phyloP scores from a whole-genome alignment of 2,329 filamentous ascomycete species.

The Ophiostoma piceae region DNA sequence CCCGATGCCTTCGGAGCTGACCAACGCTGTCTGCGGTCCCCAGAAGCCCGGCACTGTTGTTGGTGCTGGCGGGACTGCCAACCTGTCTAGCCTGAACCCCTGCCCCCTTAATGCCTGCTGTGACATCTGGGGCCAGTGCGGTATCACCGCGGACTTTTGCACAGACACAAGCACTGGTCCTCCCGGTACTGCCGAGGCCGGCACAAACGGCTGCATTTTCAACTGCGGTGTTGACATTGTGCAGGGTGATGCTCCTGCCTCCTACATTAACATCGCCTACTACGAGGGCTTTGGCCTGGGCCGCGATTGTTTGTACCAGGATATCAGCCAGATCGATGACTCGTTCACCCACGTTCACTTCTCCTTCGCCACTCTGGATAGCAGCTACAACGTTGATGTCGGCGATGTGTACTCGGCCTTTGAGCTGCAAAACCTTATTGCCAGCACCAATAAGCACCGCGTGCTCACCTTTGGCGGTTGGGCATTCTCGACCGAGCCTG shows the following conservation, averaged over 20 bases:
- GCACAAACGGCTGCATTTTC: conserved; percentile 37
- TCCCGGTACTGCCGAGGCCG: conserved; percentile 34
- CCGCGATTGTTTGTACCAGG: conserved; percentile 34
- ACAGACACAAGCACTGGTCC: conserved; percentile 22
- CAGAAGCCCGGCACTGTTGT: conserved; percentile 26
- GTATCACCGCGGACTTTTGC: conserved; percentile 43
- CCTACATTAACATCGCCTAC: conserved; percentile 32
- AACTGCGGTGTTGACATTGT: conserved; percentile 39
- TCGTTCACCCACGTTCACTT: conserved; percentile 34
- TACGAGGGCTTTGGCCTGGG: conserved; percentile 35
- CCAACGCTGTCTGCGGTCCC: conserved; percentile 36
- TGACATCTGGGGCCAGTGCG: conserved; percentile 43
- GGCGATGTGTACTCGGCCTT: conserved; percentile 23
- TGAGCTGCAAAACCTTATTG: conserved; percentile 31
- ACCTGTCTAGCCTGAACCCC: conserved; percentile 30
- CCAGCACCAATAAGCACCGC: conserved; percentile 32
- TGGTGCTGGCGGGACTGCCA: not conserved
- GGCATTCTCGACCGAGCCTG: conserved; percentile 38
- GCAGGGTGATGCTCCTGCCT: conserved; percentile 9
- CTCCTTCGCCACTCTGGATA: conserved; percentile 32
- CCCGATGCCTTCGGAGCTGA: conserved; percentile 34
- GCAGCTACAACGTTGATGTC: conserved; percentile 26
- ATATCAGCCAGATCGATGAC: conserved; percentile 27
- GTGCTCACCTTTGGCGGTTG: conserved; percentile 44
- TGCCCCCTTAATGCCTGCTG: conserved; percentile 34